phyloP scores from a whole-genome alignment of 495 filamentous ascomycete species.

The Neurospora sublineolata region DNA sequence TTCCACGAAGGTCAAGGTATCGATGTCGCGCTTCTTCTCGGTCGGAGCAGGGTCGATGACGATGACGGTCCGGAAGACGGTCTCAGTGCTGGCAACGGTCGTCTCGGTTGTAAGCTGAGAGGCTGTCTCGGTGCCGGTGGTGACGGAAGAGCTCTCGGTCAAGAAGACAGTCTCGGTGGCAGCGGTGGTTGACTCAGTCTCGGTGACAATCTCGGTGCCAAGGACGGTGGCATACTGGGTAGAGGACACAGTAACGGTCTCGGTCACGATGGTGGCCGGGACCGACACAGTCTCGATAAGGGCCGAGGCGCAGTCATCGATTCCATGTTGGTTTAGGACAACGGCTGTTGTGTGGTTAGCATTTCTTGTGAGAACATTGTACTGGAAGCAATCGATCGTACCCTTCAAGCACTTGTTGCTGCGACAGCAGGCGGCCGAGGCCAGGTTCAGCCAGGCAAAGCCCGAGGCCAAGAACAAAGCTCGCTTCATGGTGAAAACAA shows the following conservation, averaged over 20 bases:
- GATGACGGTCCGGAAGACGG: background rate
- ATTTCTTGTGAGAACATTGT: background rate
- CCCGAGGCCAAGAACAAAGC: background rate
- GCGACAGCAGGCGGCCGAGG: slow-evolving; percentile 8
- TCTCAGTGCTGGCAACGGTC: background rate
- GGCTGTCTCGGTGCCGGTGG: background rate
- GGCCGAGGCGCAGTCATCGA: slow-evolving; percentile 5
- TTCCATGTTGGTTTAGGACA: background rate
- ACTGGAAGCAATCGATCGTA: background rate
- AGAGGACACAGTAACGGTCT: slow-evolving; percentile 1
- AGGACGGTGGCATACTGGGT: slow-evolving; percentile 3
- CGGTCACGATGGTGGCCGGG: slow-evolving; percentile 2
- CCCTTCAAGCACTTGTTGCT: slow-evolving; percentile 11
- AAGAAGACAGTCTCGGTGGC: slow-evolving; percentile 3
- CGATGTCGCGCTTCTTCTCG: background rate
- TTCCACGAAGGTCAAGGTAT: background rate
- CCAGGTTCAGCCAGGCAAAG: slow-evolving; percentile 5
- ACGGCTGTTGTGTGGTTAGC: background rate
- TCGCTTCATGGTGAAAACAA: slow-evolving; percentile 4
- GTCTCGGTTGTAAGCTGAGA: background rate
- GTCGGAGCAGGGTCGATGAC: background rate
- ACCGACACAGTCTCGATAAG: slow-evolving; percentile 7
- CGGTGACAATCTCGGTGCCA: background rate
- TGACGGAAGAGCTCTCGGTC: slow-evolving; percentile 4
- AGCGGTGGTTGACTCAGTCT: background rate